These are phyloP conservation scores for Ustanciosporium gigantosporum DNA, from an alignment of 1,284 basidiomycete species.

Conservation along the genomic window DNA sequence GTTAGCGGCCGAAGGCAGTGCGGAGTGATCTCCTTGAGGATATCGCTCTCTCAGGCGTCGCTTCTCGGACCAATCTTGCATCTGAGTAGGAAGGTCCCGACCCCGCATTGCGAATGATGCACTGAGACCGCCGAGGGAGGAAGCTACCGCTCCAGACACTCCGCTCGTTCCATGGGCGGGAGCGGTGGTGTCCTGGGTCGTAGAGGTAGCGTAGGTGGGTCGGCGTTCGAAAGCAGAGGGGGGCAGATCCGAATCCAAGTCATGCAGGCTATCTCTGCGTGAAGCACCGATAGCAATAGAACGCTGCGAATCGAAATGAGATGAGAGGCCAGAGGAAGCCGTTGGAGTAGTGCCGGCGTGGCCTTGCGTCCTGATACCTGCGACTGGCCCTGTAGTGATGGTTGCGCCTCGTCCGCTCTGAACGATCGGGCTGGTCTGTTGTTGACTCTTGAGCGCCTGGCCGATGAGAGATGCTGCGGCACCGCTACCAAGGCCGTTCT, in stretches of 20 bases:
- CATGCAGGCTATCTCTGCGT: slow-evolving; percentile 17
- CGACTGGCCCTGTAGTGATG: neutral
- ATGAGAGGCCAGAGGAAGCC: neutral
- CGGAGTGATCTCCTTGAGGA: slow-evolving; percentile 51
- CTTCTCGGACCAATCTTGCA: slow-evolving; percentile 54
- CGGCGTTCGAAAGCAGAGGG: slow-evolving; percentile 37
- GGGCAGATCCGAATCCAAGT: slow-evolving; percentile 34
- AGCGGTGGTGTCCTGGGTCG: neutral
- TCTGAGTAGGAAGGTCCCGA: slow-evolving; percentile 36
- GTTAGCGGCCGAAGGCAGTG: slow-evolving; percentile 44
- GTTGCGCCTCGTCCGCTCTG: neutral
- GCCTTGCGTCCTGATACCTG: neutral
- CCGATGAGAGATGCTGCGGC: neutral
- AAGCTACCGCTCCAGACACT: slow-evolving; percentile 8
- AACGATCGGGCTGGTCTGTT: neutral
- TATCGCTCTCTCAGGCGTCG: slow-evolving; percentile 49
- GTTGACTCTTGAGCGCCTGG: neutral
- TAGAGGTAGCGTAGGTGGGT: slow-evolving; percentile 13
- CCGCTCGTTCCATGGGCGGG: slow-evolving; percentile 5
- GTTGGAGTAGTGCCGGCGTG: neutral
- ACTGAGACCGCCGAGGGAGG: slow-evolving; percentile 39
- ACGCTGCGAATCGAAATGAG: neutral
- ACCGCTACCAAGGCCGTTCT: slow-evolving; percentile 1
- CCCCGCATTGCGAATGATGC: slow-evolving; percentile 55
- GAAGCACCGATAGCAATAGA: slow-evolving; percentile 2